Evolutionary conservation across 1,284 basidiomycete genomes (phyloP), one percentile per base, ranked within the genome.

Genomic region (Ceratobasidium sp.): DNA sequence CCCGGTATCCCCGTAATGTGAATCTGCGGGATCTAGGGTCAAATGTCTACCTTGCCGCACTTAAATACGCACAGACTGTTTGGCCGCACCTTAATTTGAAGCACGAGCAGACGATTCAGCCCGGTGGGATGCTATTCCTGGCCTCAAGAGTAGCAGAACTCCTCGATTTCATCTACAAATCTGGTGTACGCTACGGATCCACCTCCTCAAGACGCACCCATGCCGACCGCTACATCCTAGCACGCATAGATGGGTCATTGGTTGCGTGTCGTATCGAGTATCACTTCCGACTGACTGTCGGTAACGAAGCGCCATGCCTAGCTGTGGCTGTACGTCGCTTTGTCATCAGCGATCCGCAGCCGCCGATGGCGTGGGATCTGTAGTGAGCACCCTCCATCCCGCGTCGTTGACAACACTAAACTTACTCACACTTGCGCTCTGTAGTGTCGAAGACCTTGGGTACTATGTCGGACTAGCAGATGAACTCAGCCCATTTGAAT

Each of bases 361-460:
- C 82, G 2, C n/a, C 10, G 13, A 77, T 82, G 42, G 81, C 81
- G 13, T 83, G 82, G 82, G 80, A 82, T 56, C 73, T 81, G n/a
- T 77, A 70, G 80, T 80, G 66, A 82, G 81, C 80, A n/a, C n/a
- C 54, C 17, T n/a, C 7, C 54, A 56, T 56, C 7, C 54, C 17
- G 17, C 54, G 7, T 56, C 5, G 5, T 56, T 56, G 54, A n/a
- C n/a, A n/a, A n/a, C n/a, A n/a, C n/a, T n/a, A n/a, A n/a, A n/a
- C n/a, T n/a, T n/a, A n/a, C n/a, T n/a, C n/a, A n/a, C n/a, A n/a
- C n/a, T n/a, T n/a, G n/a, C n/a, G n/a, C n/a, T 20, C 17, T 5
- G 23, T 7, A 62, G 59, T 62, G 33, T 28, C 23, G 59, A 62
- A 17, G 59, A 62, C 59, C 33, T 62, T 26, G 59, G 59, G 28